Evolutionary conservation across 1,284 basidiomycete species (phyloP).

Genomic region (Sanguinoderma infundibulare): DNA sequence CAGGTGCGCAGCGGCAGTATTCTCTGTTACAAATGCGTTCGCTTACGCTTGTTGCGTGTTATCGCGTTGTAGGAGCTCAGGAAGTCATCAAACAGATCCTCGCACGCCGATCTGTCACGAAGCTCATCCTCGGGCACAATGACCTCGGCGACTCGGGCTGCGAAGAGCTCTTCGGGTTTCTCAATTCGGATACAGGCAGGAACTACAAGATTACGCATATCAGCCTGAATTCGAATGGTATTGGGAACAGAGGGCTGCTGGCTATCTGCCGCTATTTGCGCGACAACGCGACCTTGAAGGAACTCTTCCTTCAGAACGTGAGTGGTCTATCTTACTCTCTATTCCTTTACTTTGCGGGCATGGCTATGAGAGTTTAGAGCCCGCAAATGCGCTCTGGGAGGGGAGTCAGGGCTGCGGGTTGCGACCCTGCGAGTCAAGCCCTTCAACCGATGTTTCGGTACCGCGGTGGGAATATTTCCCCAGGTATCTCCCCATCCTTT

Average conservation of each 20-base stretch:
- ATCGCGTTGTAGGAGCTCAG: constrained; percentile 45
- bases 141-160: constrained; percentile 63
- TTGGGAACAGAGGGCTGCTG: constrained; percentile 58
- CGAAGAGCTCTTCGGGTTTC: constrained; percentile 56
- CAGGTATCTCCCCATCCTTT: not conserved
- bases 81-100: constrained; percentile 51
- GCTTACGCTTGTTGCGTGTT: not conserved
- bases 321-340: constrained; percentile 30
- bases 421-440: no score
- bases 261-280: constrained; percentile 57
- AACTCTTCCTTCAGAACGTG: constrained; percentile 61
- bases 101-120: constrained; percentile 47
- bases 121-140: constrained; percentile 62
- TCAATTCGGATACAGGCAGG: constrained; percentile 51
- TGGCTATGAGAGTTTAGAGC: no score
- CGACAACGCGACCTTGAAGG: constrained; percentile 48
- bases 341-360: not conserved
- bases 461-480: not conserved
- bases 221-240: constrained; percentile 55
- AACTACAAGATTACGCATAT: constrained; percentile 58
- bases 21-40: not conserved
- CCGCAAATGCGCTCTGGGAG: not conserved
- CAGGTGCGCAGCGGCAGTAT: constrained; percentile 17
- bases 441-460: not conserved
- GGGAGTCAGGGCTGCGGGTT: not conserved